Conservation (phyloP, 768 basidiomycete genomes). For the Fistulinella prunicolor region DNA sequence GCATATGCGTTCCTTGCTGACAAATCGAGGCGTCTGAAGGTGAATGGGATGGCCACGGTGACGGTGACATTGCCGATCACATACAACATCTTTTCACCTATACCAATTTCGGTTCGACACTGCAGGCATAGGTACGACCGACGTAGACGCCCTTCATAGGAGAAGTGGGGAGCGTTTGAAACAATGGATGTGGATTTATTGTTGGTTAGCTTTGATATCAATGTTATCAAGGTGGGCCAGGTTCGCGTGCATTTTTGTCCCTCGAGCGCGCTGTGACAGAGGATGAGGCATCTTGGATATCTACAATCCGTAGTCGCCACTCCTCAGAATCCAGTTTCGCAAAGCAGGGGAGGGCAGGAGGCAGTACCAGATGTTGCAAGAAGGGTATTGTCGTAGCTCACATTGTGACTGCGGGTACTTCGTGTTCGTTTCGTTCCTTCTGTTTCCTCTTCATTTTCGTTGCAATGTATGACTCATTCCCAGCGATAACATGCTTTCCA, state of each 20-base stretch:
- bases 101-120: constrained; percentile 59
- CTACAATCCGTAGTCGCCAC: constrained; percentile 87
- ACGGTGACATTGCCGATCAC: constrained; percentile 42
- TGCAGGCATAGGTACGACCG: constrained; percentile 29
- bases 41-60: constrained; percentile 23
- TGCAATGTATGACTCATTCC: constrained; percentile 8
- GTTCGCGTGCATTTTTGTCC: neutral
- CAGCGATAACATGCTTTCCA: constrained; percentile 23
- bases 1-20: constrained; percentile 42
- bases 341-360: constrained; percentile 87
- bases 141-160: constrained; percentile 54
- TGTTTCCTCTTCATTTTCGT: neutral
- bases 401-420: constrained; percentile 52
- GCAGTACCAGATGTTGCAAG: constrained; percentile 98
- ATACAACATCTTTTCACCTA: constrained; percentile 69
- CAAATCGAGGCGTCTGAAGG: constrained; percentile 26
- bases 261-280: neutral
- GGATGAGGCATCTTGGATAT: constrained; percentile 1
- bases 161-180: constrained; percentile 72
- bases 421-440: neutral
- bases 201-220: constrained; percentile 94
- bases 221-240: constrained; percentile 89
- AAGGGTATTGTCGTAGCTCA: constrained; percentile 82
- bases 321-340: constrained; percentile 95
- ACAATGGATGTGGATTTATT: constrained; percentile 71